phyloP scores from a whole-genome alignment of 2,329 filamentous ascomycete species.

The Stromatinia cepivora region DNA sequence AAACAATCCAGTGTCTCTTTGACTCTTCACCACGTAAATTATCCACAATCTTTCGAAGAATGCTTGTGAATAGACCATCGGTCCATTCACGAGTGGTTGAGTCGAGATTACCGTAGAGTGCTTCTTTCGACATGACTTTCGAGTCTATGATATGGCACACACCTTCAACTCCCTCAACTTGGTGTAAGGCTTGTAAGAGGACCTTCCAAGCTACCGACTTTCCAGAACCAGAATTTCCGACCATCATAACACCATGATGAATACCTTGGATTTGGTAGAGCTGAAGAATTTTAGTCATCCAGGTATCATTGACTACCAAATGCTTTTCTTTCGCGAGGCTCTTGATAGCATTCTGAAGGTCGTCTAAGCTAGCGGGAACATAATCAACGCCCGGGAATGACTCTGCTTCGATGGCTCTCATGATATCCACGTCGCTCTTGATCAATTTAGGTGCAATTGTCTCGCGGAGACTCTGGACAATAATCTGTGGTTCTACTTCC shows the following conservation, averaged over 20 bases:
- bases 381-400: slow-evolving; percentile 95
- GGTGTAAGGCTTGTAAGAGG: slow-evolving; percentile 84
- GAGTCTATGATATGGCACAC: slow-evolving; percentile 98
- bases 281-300: slow-evolving; percentile 97
- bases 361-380: slow-evolving; percentile 79
- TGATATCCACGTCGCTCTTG: slow-evolving; percentile 83
- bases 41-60: slow-evolving; percentile 96
- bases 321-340: slow-evolving; percentile 82
- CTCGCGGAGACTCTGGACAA: slow-evolving; percentile 96
- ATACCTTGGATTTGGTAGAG: slow-evolving; percentile 97
- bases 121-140: slow-evolving; percentile 99
- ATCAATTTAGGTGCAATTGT: slow-evolving; percentile 98
- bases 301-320: slow-evolving; percentile 85
- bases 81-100: slow-evolving; percentile 98
- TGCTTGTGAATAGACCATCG: slow-evolving; percentile 96
- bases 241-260: slow-evolving; percentile 99
- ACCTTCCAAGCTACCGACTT: slow-evolving; percentile 96
- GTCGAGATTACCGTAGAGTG: slow-evolving; percentile 91
- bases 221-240: slow-evolving; percentile 94
- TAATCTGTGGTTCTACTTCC: slow-evolving; percentile 89
- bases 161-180: slow-evolving; percentile 87
- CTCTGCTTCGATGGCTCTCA: slow-evolving; percentile 77
- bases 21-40: slow-evolving; percentile 95
- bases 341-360: slow-evolving; percentile 78
- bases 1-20: slow-evolving; percentile 99